Conservation (phyloP, 1,284 basidiomycete genomes). For the Ustilago curta region DNA sequence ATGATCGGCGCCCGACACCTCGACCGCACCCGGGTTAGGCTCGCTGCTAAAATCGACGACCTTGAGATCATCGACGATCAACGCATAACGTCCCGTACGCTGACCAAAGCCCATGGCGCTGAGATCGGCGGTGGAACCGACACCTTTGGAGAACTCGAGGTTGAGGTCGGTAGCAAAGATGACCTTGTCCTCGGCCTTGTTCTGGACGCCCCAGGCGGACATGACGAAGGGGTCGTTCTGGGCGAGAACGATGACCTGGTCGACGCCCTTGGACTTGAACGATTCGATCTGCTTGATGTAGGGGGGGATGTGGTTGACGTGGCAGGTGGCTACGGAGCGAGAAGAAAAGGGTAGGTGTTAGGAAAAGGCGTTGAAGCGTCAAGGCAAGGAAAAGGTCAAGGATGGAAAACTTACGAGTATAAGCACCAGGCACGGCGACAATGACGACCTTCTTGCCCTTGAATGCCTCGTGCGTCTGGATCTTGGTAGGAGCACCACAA, state of each 20-base stretch:
- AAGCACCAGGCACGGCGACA: conserved; percentile 80
- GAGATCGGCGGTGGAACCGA: conserved; percentile 78
- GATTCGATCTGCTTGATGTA: conserved; percentile 77
- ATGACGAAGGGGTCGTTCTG: conserved; percentile 67
- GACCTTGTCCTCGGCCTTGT: conserved; percentile 80
- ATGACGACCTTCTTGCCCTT: conserved; percentile 86
- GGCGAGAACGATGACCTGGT: conserved; percentile 74
- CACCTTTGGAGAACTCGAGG: conserved; percentile 76
- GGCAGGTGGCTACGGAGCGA: conserved; percentile 52
- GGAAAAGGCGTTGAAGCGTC: background rate
- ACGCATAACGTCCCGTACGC: conserved; percentile 78
- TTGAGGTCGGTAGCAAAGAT: conserved; percentile 77
- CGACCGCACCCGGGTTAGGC: conserved; percentile 72
- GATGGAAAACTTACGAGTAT: conserved; percentile 63
- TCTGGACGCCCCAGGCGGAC: conserved; percentile 77
- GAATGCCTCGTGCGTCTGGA: conserved; percentile 75
- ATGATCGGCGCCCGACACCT: conserved; percentile 77
- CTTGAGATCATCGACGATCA: conserved; percentile 79
- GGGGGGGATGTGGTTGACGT: conserved; percentile 74
- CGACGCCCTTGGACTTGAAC: conserved; percentile 79
- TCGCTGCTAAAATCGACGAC: conserved; percentile 52
- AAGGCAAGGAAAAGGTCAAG: no score
- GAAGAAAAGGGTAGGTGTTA: background rate
- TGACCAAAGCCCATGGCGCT: conserved; percentile 74
- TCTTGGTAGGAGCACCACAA: conserved; percentile 68